Base-by-base conservation (phyloP, 768 basidiomycete genomes). In the Peribolospora baueri region DNA sequence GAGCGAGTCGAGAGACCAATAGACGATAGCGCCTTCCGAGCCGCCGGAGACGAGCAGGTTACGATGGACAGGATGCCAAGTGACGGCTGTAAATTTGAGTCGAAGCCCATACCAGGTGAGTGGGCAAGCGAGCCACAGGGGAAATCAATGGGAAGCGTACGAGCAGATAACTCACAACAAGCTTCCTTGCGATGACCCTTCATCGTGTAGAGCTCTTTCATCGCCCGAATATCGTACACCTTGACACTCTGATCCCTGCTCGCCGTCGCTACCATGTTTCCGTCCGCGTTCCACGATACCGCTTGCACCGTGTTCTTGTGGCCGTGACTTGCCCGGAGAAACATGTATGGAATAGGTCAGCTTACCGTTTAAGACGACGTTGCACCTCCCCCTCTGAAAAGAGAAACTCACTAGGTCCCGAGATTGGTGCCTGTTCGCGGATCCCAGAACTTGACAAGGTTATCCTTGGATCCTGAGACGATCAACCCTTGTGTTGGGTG, bases 391-490 rank as follows among this genome's bases (percentile, higher is more conserved):
- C 8, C 13, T n/a, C 13, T 43, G 57, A 58, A 7, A 39, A 47
- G 38, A 4, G 52, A 8, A 41, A 69, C 81, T 57, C 65, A 90
- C 88, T 95, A 69, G 0, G 90, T 93, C 5, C 86, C 85, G 5
- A 98, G 74, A 7, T 80, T 78, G 0, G 84, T 88, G 42, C 83
- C 85, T 7, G 85, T 86, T 43, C 93, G 75, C 25, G 93, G 93
- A 66, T 98, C 93, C 93, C 93, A 98, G 69, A 98, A 98, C 64
- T 97, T 97, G 68, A 97, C 86, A 61, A 86, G 77, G 67, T 95
- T 93, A 68, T 98, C 93, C 68, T 97, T 97, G 62, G 84, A 86
- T 37, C 93, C 93, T 3, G 85, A 88, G 5, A 84, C 87, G 25
- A 98, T 75, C 7, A 98, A 72, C 7, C 91, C 91, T 68, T 97